phyloP scores from a whole-genome alignment of 1,284 basidiomycete species.

The Cryptococcus floricola region DNA sequence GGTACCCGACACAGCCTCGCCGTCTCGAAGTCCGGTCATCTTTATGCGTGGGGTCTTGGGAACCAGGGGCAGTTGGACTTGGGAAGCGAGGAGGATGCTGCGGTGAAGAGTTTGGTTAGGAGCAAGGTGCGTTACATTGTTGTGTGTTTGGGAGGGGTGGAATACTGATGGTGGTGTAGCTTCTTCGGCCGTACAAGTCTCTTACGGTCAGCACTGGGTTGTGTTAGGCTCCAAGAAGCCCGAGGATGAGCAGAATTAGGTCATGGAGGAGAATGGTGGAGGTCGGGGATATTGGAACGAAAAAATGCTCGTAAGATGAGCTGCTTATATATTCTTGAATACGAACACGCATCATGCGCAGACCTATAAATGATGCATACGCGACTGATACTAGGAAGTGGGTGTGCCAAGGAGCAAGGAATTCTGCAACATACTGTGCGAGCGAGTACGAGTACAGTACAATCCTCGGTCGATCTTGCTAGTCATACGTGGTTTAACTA shows the following conservation, averaged over 20 bases:
- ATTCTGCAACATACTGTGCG: too few relatives aligned
- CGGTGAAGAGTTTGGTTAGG: conserved; percentile 64
- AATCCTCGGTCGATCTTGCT: too few relatives aligned
- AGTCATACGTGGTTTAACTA: too few relatives aligned
- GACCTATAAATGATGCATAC: too few relatives aligned
- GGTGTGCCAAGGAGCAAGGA: too few relatives aligned
- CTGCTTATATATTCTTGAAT: too few relatives aligned
- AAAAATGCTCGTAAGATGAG: too few relatives aligned
- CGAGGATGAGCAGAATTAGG: background rate
- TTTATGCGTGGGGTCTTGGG: conserved; percentile 84
- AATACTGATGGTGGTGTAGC: conserved; percentile 42
- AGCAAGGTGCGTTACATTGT: conserved; percentile 53
- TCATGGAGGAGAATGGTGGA: background rate
- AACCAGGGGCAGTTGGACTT: conserved; percentile 53
- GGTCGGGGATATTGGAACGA: background rate
- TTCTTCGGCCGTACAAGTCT: conserved; percentile 48
- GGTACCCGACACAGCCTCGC: conserved; percentile 81
- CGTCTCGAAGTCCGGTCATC: conserved; percentile 67
- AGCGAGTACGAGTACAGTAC: too few relatives aligned
- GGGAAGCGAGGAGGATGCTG: conserved; percentile 48
- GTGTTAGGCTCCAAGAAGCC: conserved; percentile 19
- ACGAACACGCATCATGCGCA: too few relatives aligned
- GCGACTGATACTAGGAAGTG: too few relatives aligned
- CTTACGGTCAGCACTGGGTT: conserved; percentile 53
- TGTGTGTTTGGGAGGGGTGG: conserved; percentile 31